Evolutionary conservation across 495 filamentous ascomycete species (phyloP).

Genomic region (Penicillium diatomitis): DNA sequence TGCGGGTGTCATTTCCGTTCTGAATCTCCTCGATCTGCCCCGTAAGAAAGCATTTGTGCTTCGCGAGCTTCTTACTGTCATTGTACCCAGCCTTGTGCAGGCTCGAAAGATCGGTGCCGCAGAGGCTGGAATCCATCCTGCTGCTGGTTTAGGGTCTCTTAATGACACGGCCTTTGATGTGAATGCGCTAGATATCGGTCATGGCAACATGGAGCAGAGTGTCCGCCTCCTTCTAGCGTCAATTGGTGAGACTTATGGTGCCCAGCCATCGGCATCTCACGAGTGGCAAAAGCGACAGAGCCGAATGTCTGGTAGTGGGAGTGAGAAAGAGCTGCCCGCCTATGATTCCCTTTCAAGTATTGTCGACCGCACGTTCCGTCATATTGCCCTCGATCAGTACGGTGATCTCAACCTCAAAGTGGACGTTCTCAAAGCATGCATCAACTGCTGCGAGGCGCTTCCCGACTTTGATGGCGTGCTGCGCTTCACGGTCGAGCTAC

Average conservation of each 20-base stretch:
- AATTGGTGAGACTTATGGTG: constrained; percentile 42
- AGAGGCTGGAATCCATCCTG: constrained; percentile 90
- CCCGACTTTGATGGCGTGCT: constrained; percentile 86
- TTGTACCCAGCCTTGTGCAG: constrained; percentile 81
- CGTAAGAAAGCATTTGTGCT: constrained; percentile 83
- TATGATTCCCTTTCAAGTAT: constrained; percentile 37
- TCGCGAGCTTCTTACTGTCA: constrained; percentile 69
- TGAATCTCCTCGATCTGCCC: constrained; percentile 64
- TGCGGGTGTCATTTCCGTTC: constrained; percentile 74
- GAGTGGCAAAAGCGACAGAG: constrained; percentile 27
- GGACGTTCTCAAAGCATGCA: constrained; percentile 73
- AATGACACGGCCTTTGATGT: constrained; percentile 42
- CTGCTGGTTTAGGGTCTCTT: constrained; percentile 66
- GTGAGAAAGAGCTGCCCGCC: constrained; percentile 11
- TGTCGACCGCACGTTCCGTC: constrained; percentile 34
- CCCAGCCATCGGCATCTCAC: constrained; percentile 32
- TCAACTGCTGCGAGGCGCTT: constrained; percentile 85
- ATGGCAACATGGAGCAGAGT: constrained; percentile 67
- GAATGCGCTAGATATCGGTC: constrained; percentile 62
- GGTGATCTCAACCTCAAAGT: constrained; percentile 59
- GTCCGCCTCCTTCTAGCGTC: constrained; percentile 50
- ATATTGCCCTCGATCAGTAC: constrained; percentile 31
- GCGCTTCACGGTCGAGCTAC: constrained; percentile 71
- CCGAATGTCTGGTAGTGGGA: constrained; percentile 9
- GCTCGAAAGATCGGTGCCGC: constrained; percentile 87